phyloP scores from a whole-genome alignment of 2,329 filamentous ascomycete species.

The Paraconiothyrium sp. region DNA sequence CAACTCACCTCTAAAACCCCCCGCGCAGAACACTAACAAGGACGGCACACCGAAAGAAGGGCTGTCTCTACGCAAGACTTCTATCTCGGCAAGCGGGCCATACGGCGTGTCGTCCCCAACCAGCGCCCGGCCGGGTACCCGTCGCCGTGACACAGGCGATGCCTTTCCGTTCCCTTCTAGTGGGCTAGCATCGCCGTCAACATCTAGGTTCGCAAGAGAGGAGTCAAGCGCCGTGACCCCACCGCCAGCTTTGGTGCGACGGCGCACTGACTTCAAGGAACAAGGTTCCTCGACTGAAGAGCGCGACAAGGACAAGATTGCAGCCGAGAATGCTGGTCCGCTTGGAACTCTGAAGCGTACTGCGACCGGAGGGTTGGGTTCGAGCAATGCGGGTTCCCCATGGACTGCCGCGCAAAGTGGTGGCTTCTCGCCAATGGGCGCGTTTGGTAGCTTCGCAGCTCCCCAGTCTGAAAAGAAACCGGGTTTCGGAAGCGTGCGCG shows the following conservation, averaged over 20 bases:
- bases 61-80: slow-evolving; percentile 79
- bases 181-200: slow-evolving; percentile 69
- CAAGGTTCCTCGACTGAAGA: slow-evolving; percentile 57
- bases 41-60: slow-evolving; percentile 65
- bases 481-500: slow-evolving; percentile 71
- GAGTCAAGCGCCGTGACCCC: slow-evolving; percentile 70
- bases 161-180: slow-evolving; percentile 64
- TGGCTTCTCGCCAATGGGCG: slow-evolving; percentile 77
- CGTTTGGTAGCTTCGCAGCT: slow-evolving; percentile 88
- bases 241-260: slow-evolving; percentile 67
- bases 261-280: slow-evolving; percentile 70
- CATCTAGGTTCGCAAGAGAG: slow-evolving; percentile 69
- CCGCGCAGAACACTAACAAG: slow-evolving; percentile 73
- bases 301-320: slow-evolving; percentile 58
- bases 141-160: slow-evolving; percentile 87
- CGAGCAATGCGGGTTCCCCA: slow-evolving; percentile 62
- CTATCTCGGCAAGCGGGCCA: slow-evolving; percentile 73
- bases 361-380: slow-evolving; percentile 63
- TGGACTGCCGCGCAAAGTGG: slow-evolving; percentile 69
- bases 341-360: slow-evolving; percentile 67
- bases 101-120: slow-evolving; percentile 80
- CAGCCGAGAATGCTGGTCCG: slow-evolving; percentile 54
- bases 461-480: slow-evolving; percentile 72
- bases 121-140: slow-evolving; percentile 75
- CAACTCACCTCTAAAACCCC: slow-evolving; percentile 91